Evolutionary conservation across 192 early-diverging fungal genomes (phyloP), one percentile per base, ranked within the genome.

Genomic region (Paraglomus occultum): DNA sequence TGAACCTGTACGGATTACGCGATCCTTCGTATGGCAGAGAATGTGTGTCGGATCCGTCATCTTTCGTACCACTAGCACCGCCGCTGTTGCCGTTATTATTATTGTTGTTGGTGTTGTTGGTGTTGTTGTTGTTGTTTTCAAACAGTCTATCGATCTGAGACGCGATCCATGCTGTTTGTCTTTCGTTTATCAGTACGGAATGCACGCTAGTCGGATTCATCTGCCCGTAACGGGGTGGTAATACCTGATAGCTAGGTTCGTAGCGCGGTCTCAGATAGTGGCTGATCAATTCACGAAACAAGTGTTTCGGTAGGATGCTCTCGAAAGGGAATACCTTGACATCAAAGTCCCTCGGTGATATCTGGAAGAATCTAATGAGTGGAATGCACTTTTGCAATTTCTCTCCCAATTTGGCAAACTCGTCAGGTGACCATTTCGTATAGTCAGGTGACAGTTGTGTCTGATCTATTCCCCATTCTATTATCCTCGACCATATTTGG

Each of bases 301-400:
- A 18, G 2, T 14, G 1, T 31, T 49, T 46, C 14, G 62, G 23
- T 64, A 64, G 5, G 38, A 64, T 64, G 17, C 17, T 10, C 49
- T 48, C 15, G 49, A 49, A 64, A n/a, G 62, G 62, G 5, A 64
- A 38, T 48, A 64, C 8, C 31, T 48, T 64, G 49, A 20, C 38
- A 64, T 46, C 20, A 64, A 64, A 64, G 49, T 64, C 62, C 20
- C 49, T 64, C n/a, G 62, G 49, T 9, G 62, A 64, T 49, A 64
- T 64, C 49, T 64, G 62, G 49, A 64, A 64, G 12, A 64, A n/a
- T 64, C 62, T 48, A 46, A 64, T 47, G 20, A 64, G 38, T 7
- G 62, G 62, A 12, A 64, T 48, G n/a, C 18, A 57, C 18, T 57
- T 2, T 6, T 57, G 54, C 39, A 57, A 57, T 23, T 38, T 15